Evolutionary conservation across 169 alveolate genomes (phyloP).

Genomic region (Plasmodium relictum): DNA sequence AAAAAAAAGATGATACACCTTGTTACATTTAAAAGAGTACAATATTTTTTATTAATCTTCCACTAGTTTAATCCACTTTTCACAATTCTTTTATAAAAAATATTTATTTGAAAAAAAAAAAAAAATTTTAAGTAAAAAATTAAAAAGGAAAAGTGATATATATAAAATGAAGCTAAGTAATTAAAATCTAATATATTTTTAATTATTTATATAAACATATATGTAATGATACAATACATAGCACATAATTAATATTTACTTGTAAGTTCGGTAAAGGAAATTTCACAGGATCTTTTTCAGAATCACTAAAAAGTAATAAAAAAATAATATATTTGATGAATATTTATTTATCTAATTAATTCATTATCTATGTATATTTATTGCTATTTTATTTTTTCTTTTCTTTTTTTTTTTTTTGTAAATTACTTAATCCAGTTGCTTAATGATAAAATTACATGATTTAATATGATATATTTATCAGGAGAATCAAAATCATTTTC

Average conservation of each 20-base stretch:
- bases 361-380: no score
- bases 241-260: background rate
- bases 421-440: conserved; percentile 44
- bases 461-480: conserved; percentile 40
- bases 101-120: background rate
- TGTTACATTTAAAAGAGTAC: background rate
- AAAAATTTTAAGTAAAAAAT: background rate
- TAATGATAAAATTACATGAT: conserved; percentile 34
- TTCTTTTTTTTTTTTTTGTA: background rate
- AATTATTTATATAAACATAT: background rate
- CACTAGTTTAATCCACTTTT: conserved; percentile 55
- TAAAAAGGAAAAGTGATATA: background rate
- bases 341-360: no score
- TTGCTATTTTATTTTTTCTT: background rate
- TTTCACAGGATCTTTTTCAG: conserved; percentile 36
- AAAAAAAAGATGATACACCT: background rate
- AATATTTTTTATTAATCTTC: conserved; percentile 26
- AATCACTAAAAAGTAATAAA: conserved; percentile 23
- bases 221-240: background rate
- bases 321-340: background rate
- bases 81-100: conserved; percentile 34
- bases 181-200: no score
- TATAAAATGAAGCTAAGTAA: background rate
- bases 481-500: conserved; percentile 72
- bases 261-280: conserved; percentile 63